Evolutionary conservation across 2,329 filamentous ascomycete species (phyloP), one percentile per base, ranked within the genome.

Genomic region (Colletotrichum orchidophilum): DNA sequence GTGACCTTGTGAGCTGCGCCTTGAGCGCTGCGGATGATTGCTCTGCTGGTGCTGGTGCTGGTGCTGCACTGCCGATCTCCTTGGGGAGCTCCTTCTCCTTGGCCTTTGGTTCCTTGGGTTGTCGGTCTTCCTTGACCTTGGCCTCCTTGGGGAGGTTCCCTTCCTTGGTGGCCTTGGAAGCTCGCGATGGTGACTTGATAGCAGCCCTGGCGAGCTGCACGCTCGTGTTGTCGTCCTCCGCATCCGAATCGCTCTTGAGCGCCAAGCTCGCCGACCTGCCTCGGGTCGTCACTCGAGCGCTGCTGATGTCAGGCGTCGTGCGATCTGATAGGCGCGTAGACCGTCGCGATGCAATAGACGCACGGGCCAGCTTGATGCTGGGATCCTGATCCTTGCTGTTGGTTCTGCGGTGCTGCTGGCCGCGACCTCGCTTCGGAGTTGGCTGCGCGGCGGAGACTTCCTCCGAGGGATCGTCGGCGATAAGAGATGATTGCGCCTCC

Each of bases 1-100:
- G 80, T 58, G 81, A 81, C 69, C 82, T 85, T 42, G 80, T 76
- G 13, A 90, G 81, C 60, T 86, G 83, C 2, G 82, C 72, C 75
- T 87, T 88, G 42, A 86, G 78, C 1, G 79, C 53, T 5, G 52
- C 54, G 11, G 70, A 52, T 24, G 67, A 33, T 15, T 33, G 35
- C 15, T 46, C 63, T 46, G 39, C 15, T 46, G 18, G 39, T n/a
- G 39, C 18, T 42, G 39, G 9, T 46, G 39, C 18, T 46, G 39
- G 1, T 46, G 35, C 12, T 39, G 39, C 39, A 46, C 2, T n/a
- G 49, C n/a, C 53, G 6, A n/a, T 9, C 27, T 49, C 42, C 26
- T 63, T 52, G 5, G 60, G 29, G 8, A 4, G 5, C 2, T 33
- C 46, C 46, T n/a, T 63, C 1, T 53, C 60, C 31, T 29, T 53